Evolutionary conservation across 129 eudicot genomes (phyloP).

Genomic region (Rutidosis leptorrhynchoides): DNA sequence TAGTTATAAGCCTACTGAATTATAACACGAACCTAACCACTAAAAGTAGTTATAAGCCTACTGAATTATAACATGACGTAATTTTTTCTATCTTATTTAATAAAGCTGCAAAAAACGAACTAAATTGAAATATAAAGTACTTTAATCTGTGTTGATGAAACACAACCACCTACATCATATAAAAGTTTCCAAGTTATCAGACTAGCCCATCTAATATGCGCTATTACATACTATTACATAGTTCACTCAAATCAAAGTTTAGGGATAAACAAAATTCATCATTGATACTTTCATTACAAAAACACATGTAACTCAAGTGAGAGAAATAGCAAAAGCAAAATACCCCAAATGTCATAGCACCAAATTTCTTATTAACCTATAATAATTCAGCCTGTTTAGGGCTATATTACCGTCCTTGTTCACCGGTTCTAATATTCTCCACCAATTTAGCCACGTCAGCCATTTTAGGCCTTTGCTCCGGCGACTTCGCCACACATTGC

Average conservation of each 20-base stretch:
- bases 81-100: too few relatives aligned
- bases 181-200: background rate
- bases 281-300: background rate
- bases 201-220: too few relatives aligned
- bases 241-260: background rate
- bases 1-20: too few relatives aligned
- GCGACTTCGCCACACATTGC: slow-evolving; percentile 62
- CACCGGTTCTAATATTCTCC: slow-evolving; percentile 46
- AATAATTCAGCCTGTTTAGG: background rate
- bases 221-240: too few relatives aligned
- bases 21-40: too few relatives aligned
- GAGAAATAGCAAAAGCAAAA: background rate
- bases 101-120: too few relatives aligned
- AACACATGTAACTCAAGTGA: background rate
- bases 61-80: too few relatives aligned
- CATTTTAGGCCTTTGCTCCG: slow-evolving; percentile 84
- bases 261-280: background rate
- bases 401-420: background rate
- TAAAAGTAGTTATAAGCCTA: too few relatives aligned
- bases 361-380: slow-evolving; percentile 19
- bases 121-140: too few relatives aligned
- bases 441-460: slow-evolving; percentile 62
- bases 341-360: background rate
- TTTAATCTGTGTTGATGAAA: too few relatives aligned
- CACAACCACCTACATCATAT: background rate